Evolutionary conservation across 257 asterid genomes (phyloP).

Genomic region (Mentha longifolia): DNA sequence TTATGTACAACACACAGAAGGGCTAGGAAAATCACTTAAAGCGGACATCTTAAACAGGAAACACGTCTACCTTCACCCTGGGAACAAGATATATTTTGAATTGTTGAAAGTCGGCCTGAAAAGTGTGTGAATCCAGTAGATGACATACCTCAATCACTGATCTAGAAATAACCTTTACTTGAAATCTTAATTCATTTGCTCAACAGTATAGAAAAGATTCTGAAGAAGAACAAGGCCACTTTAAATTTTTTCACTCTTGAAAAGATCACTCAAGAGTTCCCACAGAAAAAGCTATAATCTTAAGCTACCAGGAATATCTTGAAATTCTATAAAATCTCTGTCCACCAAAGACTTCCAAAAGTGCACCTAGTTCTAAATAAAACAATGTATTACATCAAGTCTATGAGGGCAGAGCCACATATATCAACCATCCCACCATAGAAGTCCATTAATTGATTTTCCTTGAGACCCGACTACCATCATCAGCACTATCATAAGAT

Average conservation of each 20-base stretch:
- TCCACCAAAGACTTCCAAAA: conserved; percentile 7
- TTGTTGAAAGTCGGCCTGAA: neutral
- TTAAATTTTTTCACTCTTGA: conserved; percentile 6
- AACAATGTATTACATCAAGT: conserved; percentile 5
- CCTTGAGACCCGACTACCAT: neutral
- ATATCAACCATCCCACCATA: neutral
- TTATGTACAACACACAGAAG: neutral
- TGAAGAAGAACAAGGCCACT: neutral
- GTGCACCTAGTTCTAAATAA: neutral
- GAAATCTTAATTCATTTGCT: conserved; percentile 10
- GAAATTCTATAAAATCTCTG: neutral
- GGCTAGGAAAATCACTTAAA: conserved; percentile 2
- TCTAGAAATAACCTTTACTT: neutral
- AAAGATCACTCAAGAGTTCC: neutral
- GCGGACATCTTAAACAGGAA: neutral
- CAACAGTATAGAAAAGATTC: conserved; percentile 20
- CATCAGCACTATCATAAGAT: conserved; percentile 14
- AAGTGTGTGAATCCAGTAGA: neutral
- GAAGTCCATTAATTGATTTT: conserved; percentile 10
- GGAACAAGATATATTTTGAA: conserved; percentile 8
- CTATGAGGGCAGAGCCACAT: neutral
- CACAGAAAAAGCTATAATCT: neutral
- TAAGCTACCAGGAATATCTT: conserved; percentile 13
- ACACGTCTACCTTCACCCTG: neutral
- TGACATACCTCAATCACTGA: neutral